Percentiles rank a stretch among this genome's conserved stretches.
phyloP scores from a whole-genome alignment of 306 rosid species.

The Nissolia schottii region DNA sequence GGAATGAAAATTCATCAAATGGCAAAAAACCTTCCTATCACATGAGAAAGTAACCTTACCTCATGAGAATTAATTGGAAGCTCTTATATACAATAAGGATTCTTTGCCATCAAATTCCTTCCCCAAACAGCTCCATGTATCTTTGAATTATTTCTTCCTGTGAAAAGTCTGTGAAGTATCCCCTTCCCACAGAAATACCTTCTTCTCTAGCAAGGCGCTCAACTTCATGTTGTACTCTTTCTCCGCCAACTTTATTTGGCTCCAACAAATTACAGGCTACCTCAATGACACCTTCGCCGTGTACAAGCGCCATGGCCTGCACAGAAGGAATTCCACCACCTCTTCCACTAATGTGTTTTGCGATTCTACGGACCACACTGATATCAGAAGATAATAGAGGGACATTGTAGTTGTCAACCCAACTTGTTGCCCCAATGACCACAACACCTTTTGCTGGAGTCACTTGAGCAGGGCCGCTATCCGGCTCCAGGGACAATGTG shows the following conservation, averaged over 20 bases:
- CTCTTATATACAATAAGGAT: not conserved
- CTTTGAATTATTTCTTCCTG: constrained; percentile 59
- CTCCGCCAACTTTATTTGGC: constrained; percentile 47
- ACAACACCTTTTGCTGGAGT: constrained; percentile 49
- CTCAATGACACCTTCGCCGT: constrained; percentile 35
- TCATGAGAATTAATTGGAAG: not conserved
- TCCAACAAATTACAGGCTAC: constrained; percentile 48
- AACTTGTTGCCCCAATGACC: constrained; percentile 48
- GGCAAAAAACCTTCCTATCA: not conserved
- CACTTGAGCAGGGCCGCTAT: constrained; percentile 63
- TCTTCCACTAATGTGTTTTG: constrained; percentile 36
- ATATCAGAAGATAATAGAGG: constrained; percentile 62
- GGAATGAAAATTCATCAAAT: constrained; percentile 6
- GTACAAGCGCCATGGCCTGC: constrained; percentile 80
- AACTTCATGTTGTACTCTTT: constrained; percentile 36
- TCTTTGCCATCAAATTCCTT: constrained; percentile 4
- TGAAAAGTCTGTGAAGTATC: constrained; percentile 76
- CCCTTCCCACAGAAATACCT: constrained; percentile 57
- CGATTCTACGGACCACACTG: constrained; percentile 37
- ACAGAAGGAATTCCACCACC: constrained; percentile 56
- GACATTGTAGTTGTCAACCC: constrained; percentile 72
- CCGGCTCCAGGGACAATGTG: constrained; percentile 51
- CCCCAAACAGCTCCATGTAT: constrained; percentile 35
- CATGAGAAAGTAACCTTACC: not conserved
- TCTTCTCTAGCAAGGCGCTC: constrained; percentile 66